Base-by-base conservation (phyloP, 2,329 filamentous ascomycete species). In the Dothiorella sarmentorum region DNA sequence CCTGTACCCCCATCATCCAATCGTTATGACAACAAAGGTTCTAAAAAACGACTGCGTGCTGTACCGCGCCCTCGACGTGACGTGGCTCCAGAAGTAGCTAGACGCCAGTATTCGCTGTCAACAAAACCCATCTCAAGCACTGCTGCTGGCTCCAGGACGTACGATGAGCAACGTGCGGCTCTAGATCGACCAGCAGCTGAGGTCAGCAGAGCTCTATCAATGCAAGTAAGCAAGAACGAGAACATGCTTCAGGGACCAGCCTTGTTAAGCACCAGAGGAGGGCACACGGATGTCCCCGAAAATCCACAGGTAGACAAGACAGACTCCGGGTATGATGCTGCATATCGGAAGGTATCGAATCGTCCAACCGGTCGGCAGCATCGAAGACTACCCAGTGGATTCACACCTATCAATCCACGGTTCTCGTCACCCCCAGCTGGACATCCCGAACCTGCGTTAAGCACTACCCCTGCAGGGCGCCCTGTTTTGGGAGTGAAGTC, bases 391-490 rank as follows among this genome's bases (percentile, higher is more conserved):
- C 27, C 29, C 10, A 37, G 52, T 17, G 38, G 52, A 17, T 56
- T 56, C n/a, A 56, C 35, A 5, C 38, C 38, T n/a, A 56, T 44
- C 13, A 56, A 56, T 17, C 35, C 40, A 9, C 49, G 24, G n/a
- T 40, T 53, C 35, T 29, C 33, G 13, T 53, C 49, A 11, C 49
- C 35, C 7, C 24, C 35, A 27, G 22, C n/a, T 27, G 49, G n/a
- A 5, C 22, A 20, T 29, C 9, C 35, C 3, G 35, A 40, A 6
- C 49, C 22, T 7, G 24, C 20, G n/a, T 33, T 27, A 18, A 53
- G 49, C 49, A 53, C 49, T 13, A 53, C 49, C 29, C 49, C 49
- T 27, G 10, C 49, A 53, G 35, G 33, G 11, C 49, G 49, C 13
- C 49, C 49, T 11, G 35, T 40, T 18, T 11, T 53, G 15, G 49